Percentiles rank a stretch among this genome's conserved stretches.
Conservation (phyloP, 2,329 filamentous ascomycete genomes). For the Aspergillus brunneoviolaceus region DNA sequence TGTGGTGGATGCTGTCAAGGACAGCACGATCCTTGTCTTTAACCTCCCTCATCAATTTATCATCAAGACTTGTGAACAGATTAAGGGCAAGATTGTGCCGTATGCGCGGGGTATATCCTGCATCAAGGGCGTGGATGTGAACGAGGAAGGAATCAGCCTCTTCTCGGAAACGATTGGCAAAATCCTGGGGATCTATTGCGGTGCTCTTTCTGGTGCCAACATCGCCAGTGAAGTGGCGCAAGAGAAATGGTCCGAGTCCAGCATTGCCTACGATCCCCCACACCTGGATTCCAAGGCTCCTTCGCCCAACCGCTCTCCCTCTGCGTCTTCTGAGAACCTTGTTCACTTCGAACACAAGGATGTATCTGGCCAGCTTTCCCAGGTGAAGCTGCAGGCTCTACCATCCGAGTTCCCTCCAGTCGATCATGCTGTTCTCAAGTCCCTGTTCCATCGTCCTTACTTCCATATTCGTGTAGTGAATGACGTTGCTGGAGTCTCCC, state of each 20-base stretch:
- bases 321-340: slow-evolving; percentile 51
- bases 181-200: slow-evolving; percentile 91
- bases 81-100: slow-evolving; percentile 85
- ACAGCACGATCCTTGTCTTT: slow-evolving; percentile 88
- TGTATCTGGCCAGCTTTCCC: slow-evolving; percentile 64
- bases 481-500: slow-evolving; percentile 94
- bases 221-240: slow-evolving; percentile 91
- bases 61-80: slow-evolving; percentile 75
- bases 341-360: slow-evolving; percentile 64
- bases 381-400: slow-evolving; percentile 70
- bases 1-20: slow-evolving; percentile 69
- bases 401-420: slow-evolving; percentile 82
- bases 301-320: slow-evolving; percentile 57
- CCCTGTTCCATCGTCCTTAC: slow-evolving; percentile 91
- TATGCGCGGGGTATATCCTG: slow-evolving; percentile 93
- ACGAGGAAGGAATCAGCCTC: slow-evolving; percentile 78
- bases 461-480: slow-evolving; percentile 94
- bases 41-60: slow-evolving; percentile 95
- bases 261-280: slow-evolving; percentile 92
- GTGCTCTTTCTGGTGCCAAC: slow-evolving; percentile 92
- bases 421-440: slow-evolving; percentile 78
- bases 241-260: slow-evolving; percentile 97
- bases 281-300: slow-evolving; percentile 79
- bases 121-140: slow-evolving; percentile 96
- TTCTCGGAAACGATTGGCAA: slow-evolving; percentile 95